Conservation (phyloP, 2,329 filamentous ascomycete species). For the Pyrenophora graminea region DNA sequence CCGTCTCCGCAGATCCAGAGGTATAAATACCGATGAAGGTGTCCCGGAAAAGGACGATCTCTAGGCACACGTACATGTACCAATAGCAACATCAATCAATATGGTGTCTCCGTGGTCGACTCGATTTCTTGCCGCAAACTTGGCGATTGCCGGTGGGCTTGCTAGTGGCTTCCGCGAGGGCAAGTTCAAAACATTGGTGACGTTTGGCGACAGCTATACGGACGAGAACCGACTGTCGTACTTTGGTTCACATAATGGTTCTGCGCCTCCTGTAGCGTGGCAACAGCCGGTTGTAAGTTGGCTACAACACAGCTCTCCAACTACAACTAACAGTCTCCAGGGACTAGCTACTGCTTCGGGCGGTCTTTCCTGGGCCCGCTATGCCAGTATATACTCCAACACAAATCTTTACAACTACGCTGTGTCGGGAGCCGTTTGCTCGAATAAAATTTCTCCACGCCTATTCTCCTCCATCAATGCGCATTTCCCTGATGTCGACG, state of each 20-base stretch:
- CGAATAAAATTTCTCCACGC: constrained; percentile 67
- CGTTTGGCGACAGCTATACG: constrained; percentile 77
- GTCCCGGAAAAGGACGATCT: background rate
- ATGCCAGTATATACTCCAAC: constrained; percentile 64
- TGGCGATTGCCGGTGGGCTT: constrained; percentile 24
- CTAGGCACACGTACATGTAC: background rate
- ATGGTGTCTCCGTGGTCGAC: constrained; percentile 30
- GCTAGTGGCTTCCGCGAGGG: constrained; percentile 45
- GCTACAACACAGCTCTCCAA: background rate
- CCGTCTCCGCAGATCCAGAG: constrained; percentile 1
- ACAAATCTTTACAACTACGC: constrained; percentile 69
- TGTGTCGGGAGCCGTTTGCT: constrained; percentile 72
- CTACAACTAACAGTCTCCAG: constrained; percentile 17
- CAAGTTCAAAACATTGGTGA: constrained; percentile 65
- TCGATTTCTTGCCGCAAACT: constrained; percentile 24
- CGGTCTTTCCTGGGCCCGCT: constrained; percentile 70
- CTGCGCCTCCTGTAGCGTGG: constrained; percentile 66
- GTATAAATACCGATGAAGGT: constrained; percentile 22
- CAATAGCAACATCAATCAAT: constrained; percentile 8
- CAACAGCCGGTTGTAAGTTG: constrained; percentile 51
- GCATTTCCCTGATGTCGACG: constrained; percentile 61
- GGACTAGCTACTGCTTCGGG: constrained; percentile 64
- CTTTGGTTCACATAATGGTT: constrained; percentile 60
- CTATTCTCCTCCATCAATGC: constrained; percentile 56
- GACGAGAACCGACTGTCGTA: constrained; percentile 71